Evolutionary conservation across 345 rosid genomes (phyloP), one percentile per base, ranked within the genome.

Genomic region (Cardamine occulta): DNA sequence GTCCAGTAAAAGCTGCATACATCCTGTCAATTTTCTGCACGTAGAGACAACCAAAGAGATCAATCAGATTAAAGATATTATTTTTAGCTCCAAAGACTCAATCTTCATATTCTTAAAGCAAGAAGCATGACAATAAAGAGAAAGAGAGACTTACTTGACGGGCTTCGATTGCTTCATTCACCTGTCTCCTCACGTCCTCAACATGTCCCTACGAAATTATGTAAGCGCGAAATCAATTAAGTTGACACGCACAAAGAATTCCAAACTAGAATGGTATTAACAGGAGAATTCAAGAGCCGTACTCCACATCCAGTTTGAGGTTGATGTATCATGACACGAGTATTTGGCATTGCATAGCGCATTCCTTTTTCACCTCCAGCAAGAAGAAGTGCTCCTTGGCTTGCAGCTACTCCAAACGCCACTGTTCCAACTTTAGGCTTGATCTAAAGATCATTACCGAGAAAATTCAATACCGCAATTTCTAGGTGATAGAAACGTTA

Each of bases 281-380:
- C 21, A 58, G 52, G 37, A 59, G 42, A 48, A 45, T 6, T 35
- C 37, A 62, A 48, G 47, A 69, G 12, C 40, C 88, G 77, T 84
- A 91, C 97, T 86, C 97, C 96, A 64, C 96, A 90, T 68, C 96
- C 96, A 74, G 92, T 85, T 75, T 86, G 97, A 1, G 97, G 96
- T 80, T 95, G 99, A 83, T 91, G 96, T 57, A 91, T 82, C 97
- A 95, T 92, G 35, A 91, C 86, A 44, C 97, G 93, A 51, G 97
- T 86, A 82, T 91, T 92, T 21, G 99, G 99, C 97, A 90, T 95
- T 39, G 97, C 84, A 74, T 90, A 95, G 1, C 97, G 91, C 97
- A 92, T 95, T 54, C 97, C 97, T 78, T 91, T 94, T 68, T 95
- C 97, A 75, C 99, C 95, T 66, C 92, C 99, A 73, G 99, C 90